Base-by-base conservation (phyloP, 2,329 filamentous ascomycete genomes). In the Rutstroemia sydowiana region DNA sequence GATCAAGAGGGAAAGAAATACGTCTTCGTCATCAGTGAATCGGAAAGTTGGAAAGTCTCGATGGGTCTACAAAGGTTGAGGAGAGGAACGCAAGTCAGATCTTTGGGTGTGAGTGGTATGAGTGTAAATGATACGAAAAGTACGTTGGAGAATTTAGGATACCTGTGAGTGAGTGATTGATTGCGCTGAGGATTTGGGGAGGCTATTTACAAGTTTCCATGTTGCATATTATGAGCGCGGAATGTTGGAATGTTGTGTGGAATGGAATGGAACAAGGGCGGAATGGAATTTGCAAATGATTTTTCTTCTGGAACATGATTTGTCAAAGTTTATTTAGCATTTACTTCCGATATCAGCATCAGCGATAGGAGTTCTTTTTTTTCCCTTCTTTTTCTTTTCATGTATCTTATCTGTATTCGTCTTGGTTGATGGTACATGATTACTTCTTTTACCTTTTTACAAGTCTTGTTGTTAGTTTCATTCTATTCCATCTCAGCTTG, bases 11-110 rank as follows among this genome's bases (percentile, higher is more conserved):
- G 79, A 40, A 84, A 83, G 68, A 74, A 81, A 32, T 85, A 79
- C 62, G 66, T 86, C 32, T 85, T 86, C 62, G 74, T 86, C 9
- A 69, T 86, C 31, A 72, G 74, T 37, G 81, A 85, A 63, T 75
- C 80, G 55, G 82, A 87, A 65, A 76, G 75, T 26, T 86, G 83
- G 83, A 87, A 87, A 73, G 71, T 87, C 21, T 74, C 79, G 1
- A 70, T 78, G 32, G 82, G 79, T 2, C 64, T 87, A 59, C 78
- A 83, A 65, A 73, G 77, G 41, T 67, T 87, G 60, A 71, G 81
- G 48, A 75, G 75, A 49, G 82, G 82, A 5, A 77, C 76, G 3
- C 80, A 83, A 65, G 78, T 77, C 30, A 72, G 79, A 48, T 75
- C 78, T 52, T 69, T 85, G 42, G 79, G 78, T 5, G 75, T 85